These are phyloP conservation scores for Aaosphaeria arxii DNA, from an alignment of 2,329 filamentous ascomycete species.

Conservation along the genomic window DNA sequence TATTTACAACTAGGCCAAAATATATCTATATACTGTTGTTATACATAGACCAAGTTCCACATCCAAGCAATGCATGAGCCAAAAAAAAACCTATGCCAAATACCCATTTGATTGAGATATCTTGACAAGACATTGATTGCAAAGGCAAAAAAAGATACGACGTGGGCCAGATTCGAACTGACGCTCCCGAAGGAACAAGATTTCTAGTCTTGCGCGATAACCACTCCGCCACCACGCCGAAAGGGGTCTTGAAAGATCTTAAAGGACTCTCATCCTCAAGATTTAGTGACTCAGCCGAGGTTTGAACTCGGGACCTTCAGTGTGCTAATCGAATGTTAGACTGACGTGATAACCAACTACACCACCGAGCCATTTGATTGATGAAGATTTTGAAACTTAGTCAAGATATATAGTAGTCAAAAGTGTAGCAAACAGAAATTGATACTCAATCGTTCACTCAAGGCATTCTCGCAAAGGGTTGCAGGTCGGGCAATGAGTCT, in stretches of 20 bases:
- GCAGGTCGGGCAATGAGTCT: too few relatives aligned
- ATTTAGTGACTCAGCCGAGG: constrained; percentile 6
- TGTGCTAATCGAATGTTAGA: constrained; percentile 34
- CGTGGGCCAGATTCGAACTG: constrained; percentile 40
- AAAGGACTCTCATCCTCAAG: not conserved
- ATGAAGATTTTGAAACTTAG: not conserved
- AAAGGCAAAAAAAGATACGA: constrained; percentile 13
- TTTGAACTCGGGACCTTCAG: constrained; percentile 12
- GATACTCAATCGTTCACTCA: too few relatives aligned
- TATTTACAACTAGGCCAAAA: too few relatives aligned
- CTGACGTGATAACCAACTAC: constrained; percentile 48
- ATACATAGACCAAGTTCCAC: too few relatives aligned
- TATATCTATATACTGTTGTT: too few relatives aligned
- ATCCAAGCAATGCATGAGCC: too few relatives aligned
- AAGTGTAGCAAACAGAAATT: not conserved
- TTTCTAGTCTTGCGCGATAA: constrained; percentile 44
- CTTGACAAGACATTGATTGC: not conserved
- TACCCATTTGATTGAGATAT: too few relatives aligned
- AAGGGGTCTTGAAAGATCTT: not conserved
- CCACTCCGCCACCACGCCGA: constrained; percentile 39
- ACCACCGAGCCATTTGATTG: constrained; percentile 28
- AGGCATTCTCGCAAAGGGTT: too few relatives aligned
- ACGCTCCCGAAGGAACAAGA: constrained; percentile 43
- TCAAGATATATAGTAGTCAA: not conserved
- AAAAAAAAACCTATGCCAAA: too few relatives aligned